These are phyloP conservation scores for Suhomyces terraborum DNA, from an alignment of 1,139 yeast species.

Conservation along the genomic window DNA sequence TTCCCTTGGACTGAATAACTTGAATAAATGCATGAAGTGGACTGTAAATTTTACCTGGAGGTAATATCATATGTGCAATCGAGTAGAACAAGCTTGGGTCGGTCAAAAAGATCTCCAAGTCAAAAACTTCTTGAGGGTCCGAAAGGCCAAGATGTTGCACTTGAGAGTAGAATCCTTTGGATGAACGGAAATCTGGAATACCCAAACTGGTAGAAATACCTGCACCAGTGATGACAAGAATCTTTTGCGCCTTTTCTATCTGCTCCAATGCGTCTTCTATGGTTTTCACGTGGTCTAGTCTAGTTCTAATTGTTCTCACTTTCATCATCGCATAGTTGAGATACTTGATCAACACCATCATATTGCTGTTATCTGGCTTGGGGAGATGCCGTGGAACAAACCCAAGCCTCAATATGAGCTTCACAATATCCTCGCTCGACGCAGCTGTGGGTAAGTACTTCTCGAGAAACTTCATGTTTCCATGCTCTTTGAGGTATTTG, in stretches of 20 bases:
- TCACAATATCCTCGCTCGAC: conserved; percentile 52
- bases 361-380: conserved; percentile 31
- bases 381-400: conserved; percentile 47
- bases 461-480: conserved; percentile 59
- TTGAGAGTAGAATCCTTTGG: conserved; percentile 80
- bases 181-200: conserved; percentile 92
- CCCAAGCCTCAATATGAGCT: conserved; percentile 53
- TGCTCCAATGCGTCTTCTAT: conserved; percentile 61
- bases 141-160: conserved; percentile 66
- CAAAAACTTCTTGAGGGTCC: conserved; percentile 96
- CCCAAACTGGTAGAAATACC: conserved; percentile 94
- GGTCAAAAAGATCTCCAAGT: conserved; percentile 65
- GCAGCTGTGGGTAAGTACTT: conserved; percentile 63
- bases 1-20: conserved; percentile 72
- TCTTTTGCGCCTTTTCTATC: conserved; percentile 57
- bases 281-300: conserved; percentile 54
- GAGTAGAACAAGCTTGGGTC: conserved; percentile 86
- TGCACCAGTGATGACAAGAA: conserved; percentile 89
- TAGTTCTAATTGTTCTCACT: conserved; percentile 55
- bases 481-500: conserved; percentile 58
- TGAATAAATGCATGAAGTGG: conserved; percentile 87
- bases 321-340: conserved; percentile 63
- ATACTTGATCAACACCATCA: conserved; percentile 51
- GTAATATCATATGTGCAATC: conserved; percentile 85
- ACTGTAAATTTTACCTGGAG: conserved; percentile 71